Base-by-base conservation (phyloP, 352 stramenopile genomes). In the Phytophthora aleatoria region DNA sequence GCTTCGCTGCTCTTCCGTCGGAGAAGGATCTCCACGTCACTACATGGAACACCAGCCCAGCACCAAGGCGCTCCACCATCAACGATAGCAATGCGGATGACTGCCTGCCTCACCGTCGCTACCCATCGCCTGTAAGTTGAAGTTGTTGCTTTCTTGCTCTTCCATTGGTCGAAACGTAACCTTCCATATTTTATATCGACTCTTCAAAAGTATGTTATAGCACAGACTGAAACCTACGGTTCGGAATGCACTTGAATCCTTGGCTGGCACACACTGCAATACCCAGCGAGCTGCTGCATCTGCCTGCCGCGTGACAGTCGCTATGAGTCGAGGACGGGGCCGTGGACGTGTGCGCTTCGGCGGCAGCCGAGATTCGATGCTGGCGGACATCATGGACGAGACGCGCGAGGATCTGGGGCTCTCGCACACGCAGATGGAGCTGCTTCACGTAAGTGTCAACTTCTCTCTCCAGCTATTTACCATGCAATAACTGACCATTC, bases 391-490 rank as follows among this genome's bases (percentile, higher is more conserved):
- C 36, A 79, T 91, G 53, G 82, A 91, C 48, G 79, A 91, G 62
- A 91, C 79, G 43, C 82, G 82, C 41, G 82, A 91, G 57, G 82
- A 91, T 43, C 64, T 91, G 15, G 82, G 82, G 0, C 78, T 91
- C 38, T 87, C 79, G 20, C 71, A 91, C 52, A 71, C 71, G 24
- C 82, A 91, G 67, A 91, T 91, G 82, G 82, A 91, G 63, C 57
- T 77, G 62, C 66, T 91, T 11, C 73, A 87, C 41, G 82, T 91
- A 60, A 16, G 74, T 67, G n/a, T 44, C 7, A 56, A 42, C 16
- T 3, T n/a, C 2, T 36, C 16, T 48, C 42, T 28, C 42, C 42
- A 20, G 35, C 26, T 28, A 41, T 20, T 31, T 33, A 26, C 5
- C 7, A 43, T 27, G 8, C 12, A 45, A 39, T 64, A 26, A 50